Evolutionary conservation across 2,329 filamentous ascomycete genomes (phyloP).

Genomic region (Berkeleyomyces basicola): DNA sequence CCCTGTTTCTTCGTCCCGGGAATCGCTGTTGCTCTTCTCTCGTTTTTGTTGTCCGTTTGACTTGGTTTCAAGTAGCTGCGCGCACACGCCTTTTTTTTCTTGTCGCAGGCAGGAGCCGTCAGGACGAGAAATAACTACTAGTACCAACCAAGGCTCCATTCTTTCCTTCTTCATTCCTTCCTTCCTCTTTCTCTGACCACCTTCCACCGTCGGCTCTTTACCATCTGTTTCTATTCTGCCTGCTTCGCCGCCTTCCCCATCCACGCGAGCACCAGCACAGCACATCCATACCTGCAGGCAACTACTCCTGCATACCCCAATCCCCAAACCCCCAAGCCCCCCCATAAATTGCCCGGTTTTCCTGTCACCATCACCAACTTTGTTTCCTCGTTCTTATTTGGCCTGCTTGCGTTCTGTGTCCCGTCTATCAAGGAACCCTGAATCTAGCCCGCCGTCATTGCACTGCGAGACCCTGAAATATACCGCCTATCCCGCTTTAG

Average conservation of each 20-base stretch:
- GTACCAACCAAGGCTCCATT: not conserved
- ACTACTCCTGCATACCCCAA: no score
- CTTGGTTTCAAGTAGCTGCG: conserved; percentile 1
- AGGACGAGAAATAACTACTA: not conserved
- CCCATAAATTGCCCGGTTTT: no score
- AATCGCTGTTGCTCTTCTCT: not conserved
- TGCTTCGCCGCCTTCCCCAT: not conserved
- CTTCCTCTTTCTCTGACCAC: not conserved
- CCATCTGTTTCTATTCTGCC: not conserved
- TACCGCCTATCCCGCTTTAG: no score
- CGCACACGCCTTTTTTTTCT: not conserved
- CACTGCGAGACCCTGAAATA: not conserved
- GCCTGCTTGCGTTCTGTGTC: not conserved
- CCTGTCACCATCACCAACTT: not conserved
- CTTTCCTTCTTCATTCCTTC: conserved; percentile 1
- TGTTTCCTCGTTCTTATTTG: not conserved
- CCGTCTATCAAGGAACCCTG: not conserved
- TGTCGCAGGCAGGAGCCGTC: not conserved
- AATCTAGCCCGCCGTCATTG: not conserved
- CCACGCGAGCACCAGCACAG: not conserved
- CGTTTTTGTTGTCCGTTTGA: not conserved
- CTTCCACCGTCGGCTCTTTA: not conserved
- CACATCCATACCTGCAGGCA: not conserved
- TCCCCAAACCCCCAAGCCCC: no score
- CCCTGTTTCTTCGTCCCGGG: not conserved